Conservation (phyloP, 352 stramenopile species). For the Globisporangium sylvaticum region DNA sequence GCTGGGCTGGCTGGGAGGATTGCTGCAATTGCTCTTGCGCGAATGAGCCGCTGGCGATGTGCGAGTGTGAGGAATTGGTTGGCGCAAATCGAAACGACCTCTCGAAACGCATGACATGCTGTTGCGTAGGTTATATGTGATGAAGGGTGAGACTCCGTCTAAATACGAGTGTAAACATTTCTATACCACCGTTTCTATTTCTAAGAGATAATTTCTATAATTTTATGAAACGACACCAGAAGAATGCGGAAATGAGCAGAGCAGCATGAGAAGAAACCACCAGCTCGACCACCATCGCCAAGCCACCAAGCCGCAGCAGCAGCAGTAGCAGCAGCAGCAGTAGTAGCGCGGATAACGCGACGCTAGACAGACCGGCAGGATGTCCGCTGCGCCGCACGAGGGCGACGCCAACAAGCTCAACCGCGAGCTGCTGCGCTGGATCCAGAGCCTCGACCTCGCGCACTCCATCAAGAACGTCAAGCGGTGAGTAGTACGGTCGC, state of each 20-base stretch:
- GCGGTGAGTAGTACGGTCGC: conserved; percentile 32
- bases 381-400: conserved; percentile 18
- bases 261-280: neutral
- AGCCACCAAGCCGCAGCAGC: neutral
- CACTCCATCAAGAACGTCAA: conserved; percentile 95
- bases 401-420: conserved; percentile 69
- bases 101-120: conserved; percentile 11
- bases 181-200: conserved; percentile 11
- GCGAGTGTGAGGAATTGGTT: conserved; percentile 19
- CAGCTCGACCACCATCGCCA: neutral
- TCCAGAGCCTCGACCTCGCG: conserved; percentile 90
- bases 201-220: conserved; percentile 6
- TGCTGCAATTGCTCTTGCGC: conserved; percentile 8
- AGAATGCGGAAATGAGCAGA: neutral
- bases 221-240: conserved; percentile 4
- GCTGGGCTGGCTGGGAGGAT: neutral
- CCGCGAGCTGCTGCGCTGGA: conserved; percentile 89
- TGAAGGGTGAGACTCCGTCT: neutral
- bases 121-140: conserved; percentile 1
- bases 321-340: neutral
- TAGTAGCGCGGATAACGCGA: neutral
- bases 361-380: neutral
- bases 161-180: neutral
- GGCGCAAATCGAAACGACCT: conserved; percentile 18
- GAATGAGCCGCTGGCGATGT: conserved; percentile 6